Percentiles rank a stretch among this genome's conserved stretches.
Conservation (phyloP, 2,329 filamentous ascomycete species). For the Fusarium nematophilum region DNA sequence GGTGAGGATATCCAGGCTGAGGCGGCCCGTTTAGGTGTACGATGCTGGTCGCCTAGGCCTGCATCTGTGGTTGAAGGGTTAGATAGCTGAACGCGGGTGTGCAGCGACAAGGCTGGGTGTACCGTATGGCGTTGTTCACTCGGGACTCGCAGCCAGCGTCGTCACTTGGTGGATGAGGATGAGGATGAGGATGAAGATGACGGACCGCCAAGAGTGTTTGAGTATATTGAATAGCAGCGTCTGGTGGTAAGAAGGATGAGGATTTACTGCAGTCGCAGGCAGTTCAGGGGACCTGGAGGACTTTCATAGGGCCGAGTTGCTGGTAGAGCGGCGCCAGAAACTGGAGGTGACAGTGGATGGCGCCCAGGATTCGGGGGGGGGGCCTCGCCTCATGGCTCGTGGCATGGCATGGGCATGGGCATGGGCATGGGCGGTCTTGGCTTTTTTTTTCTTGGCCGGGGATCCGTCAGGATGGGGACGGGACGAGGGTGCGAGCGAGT, state of each 20-base stretch:
- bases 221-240: slow-evolving; percentile 12
- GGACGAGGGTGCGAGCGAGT: slow-evolving; percentile 2
- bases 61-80: slow-evolving; percentile 31
- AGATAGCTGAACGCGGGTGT: slow-evolving; percentile 15
- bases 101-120: slow-evolving; percentile 10
- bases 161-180: too few relatives aligned
- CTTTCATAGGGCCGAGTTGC: slow-evolving; percentile 40
- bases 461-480: slow-evolving; percentile 33
- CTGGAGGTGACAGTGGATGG: slow-evolving; percentile 27
- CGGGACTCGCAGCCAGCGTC: not conserved
- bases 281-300: slow-evolving; percentile 34
- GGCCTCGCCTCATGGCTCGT: slow-evolving; percentile 39
- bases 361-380: slow-evolving; percentile 22
- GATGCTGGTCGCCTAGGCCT: slow-evolving; percentile 24
- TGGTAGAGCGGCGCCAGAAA: slow-evolving; percentile 7
- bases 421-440: slow-evolving; percentile 7
- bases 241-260: slow-evolving; percentile 8
- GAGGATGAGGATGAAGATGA: not conserved
- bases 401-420: slow-evolving; percentile 37
- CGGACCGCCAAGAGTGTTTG: not conserved
- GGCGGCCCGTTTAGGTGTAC: slow-evolving; percentile 26
- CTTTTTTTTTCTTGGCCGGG: slow-evolving; percentile 17
- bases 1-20: slow-evolving; percentile 14
- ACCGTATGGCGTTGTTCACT: slow-evolving; percentile 18
- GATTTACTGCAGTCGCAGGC: slow-evolving; percentile 17